Evolutionary conservation across 2,329 filamentous ascomycete species (phyloP).

Genomic region (Samsoniella hepiali): DNA sequence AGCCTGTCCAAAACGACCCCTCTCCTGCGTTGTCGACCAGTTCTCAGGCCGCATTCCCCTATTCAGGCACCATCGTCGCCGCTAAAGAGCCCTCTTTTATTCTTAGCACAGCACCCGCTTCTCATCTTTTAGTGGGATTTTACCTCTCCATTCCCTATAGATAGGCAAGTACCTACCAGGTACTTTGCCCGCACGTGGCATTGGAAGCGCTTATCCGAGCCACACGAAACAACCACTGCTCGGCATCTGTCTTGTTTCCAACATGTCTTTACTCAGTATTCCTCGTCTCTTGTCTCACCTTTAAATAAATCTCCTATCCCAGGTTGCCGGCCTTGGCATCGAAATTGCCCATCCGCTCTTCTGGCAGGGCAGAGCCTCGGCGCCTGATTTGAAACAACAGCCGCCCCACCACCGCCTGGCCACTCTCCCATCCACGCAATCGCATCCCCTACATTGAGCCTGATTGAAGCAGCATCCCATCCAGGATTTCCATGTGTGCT

Average conservation of each 20-base stretch:
- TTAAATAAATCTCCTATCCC: background rate
- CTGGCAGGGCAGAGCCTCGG: background rate
- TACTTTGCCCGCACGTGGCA: constrained; percentile 1
- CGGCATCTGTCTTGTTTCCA: background rate
- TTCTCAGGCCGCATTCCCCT: background rate
- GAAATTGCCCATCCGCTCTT: background rate
- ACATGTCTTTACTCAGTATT: background rate
- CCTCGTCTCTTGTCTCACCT: background rate
- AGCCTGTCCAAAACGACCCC: too few species aligned
- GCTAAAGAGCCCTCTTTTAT: background rate
- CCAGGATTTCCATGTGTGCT: too few species aligned
- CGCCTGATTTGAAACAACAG: constrained; percentile 1
- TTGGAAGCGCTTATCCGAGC: background rate
- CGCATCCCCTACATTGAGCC: background rate
- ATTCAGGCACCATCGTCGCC: background rate
- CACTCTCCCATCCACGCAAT: too few species aligned
- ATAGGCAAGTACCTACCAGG: background rate
- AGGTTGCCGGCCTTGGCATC: background rate
- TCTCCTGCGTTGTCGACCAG: too few species aligned
- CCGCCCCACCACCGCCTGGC: background rate
- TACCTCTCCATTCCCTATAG: background rate
- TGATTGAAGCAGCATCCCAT: background rate
- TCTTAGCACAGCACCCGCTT: background rate
- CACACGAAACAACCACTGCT: background rate
- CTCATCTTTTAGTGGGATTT: background rate